Conservation (phyloP, 129 eudicot genomes). For the Oenanthe sinensis region DNA sequence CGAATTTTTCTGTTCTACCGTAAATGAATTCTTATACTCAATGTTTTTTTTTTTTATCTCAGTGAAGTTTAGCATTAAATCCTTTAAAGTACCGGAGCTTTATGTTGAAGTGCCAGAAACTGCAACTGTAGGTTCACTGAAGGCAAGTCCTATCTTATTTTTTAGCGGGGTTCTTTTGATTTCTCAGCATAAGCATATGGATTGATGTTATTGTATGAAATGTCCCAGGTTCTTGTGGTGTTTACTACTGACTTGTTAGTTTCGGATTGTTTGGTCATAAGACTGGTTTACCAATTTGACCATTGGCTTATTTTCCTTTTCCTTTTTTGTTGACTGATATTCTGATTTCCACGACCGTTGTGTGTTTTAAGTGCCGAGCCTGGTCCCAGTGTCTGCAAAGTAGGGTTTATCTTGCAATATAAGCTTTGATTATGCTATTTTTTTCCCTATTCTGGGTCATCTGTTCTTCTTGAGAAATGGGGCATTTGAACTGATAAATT, state of each 20-base stretch:
- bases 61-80: constrained; percentile 87
- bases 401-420: too few relatives aligned
- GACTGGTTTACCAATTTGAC: background rate
- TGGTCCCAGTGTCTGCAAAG: too few relatives aligned
- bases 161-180: constrained; percentile 6
- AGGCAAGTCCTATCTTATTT: constrained; percentile 37
- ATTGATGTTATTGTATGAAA: background rate
- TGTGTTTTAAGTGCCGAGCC: background rate
- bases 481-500: background rate
- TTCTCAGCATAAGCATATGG: background rate
- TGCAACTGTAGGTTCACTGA: constrained; percentile 78
- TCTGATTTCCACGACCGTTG: background rate
- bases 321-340: background rate
- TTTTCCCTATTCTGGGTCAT: background rate
- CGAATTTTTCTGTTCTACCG: background rate
- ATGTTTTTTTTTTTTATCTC: constrained; percentile 23
- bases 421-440: background rate
- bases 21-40: constrained; percentile 20
- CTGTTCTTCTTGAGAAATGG: background rate
- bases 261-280: background rate
- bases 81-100: constrained; percentile 91
- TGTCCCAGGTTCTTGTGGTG: background rate
- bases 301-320: background rate
- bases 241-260: background rate
- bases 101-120: constrained; percentile 91